Conservation (phyloP, 306 rosid genomes). For the Rubus parviflorus region DNA sequence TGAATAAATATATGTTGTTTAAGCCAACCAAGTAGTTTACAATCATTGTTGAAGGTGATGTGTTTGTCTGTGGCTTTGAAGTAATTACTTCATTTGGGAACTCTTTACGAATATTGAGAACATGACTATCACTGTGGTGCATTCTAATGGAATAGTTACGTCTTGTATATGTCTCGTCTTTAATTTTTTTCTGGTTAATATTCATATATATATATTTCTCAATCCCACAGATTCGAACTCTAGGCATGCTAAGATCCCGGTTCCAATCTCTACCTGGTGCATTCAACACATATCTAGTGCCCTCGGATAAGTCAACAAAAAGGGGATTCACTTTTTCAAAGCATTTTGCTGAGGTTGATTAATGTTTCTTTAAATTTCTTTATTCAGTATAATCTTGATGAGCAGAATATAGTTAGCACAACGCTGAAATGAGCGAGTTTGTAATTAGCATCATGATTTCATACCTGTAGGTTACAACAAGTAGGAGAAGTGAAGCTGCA, state of each 20-base stretch:
- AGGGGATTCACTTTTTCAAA: slow-evolving; percentile 74
- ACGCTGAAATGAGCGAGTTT: slow-evolving; percentile 18
- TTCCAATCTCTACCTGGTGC: slow-evolving; percentile 98
- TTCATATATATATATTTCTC: slow-evolving; percentile 23
- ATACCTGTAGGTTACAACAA: slow-evolving; percentile 62
- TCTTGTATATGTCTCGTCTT: background rate
- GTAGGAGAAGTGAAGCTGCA: slow-evolving; percentile 96
- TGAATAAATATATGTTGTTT: background rate
- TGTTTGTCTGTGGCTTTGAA: background rate
- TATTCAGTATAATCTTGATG: background rate
- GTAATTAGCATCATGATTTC: slow-evolving; percentile 27
- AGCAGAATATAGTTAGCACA: slow-evolving; percentile 1
- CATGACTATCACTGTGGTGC: slow-evolving; percentile 4
- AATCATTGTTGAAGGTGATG: background rate
- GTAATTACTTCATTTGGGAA: background rate
- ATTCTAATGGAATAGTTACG: background rate
- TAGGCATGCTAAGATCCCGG: slow-evolving; percentile 90
- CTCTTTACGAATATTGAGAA: background rate
- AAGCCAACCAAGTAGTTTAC: background rate
- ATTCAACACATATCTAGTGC: slow-evolving; percentile 87
- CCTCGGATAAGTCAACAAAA: slow-evolving; percentile 75
- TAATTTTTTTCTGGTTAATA: slow-evolving; percentile 12
- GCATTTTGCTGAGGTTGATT: slow-evolving; percentile 82
- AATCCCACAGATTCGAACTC: slow-evolving; percentile 74
- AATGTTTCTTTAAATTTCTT: slow-evolving; percentile 1